Conservation (phyloP, 306 rosid species). For the Prunus salicina region DNA sequence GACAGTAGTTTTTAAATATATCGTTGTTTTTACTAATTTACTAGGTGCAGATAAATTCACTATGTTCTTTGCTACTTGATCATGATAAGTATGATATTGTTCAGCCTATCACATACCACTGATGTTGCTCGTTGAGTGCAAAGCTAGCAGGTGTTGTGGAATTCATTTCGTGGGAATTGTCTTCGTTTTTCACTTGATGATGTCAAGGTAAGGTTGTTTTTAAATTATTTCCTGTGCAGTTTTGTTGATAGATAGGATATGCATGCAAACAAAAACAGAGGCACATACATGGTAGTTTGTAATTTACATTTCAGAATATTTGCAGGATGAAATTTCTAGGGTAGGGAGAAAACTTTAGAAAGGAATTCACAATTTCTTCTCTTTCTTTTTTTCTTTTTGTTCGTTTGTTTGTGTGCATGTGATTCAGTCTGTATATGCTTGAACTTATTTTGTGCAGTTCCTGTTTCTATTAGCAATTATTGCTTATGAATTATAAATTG, state of each 20-base stretch:
- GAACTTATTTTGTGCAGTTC: not conserved
- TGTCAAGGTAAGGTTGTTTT: not conserved
- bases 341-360: not conserved
- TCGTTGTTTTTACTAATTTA: not conserved
- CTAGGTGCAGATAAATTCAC: not conserved
- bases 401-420: not conserved
- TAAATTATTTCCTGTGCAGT: not conserved
- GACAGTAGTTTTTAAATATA: not conserved
- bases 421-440: not conserved
- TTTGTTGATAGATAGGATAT: not conserved
- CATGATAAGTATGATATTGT: not conserved
- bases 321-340: not conserved
- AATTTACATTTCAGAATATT: not conserved
- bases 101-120: not conserved
- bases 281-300: not conserved
- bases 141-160: not conserved
- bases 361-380: not conserved
- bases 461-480: not conserved
- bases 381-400: not conserved
- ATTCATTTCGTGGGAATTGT: not conserved
- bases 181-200: not conserved
- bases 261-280: not conserved
- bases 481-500: not conserved
- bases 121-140: not conserved
- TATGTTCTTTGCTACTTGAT: not conserved